Conservation (phyloP, 257 asterid species). For the Solanum bukasovii region DNA sequence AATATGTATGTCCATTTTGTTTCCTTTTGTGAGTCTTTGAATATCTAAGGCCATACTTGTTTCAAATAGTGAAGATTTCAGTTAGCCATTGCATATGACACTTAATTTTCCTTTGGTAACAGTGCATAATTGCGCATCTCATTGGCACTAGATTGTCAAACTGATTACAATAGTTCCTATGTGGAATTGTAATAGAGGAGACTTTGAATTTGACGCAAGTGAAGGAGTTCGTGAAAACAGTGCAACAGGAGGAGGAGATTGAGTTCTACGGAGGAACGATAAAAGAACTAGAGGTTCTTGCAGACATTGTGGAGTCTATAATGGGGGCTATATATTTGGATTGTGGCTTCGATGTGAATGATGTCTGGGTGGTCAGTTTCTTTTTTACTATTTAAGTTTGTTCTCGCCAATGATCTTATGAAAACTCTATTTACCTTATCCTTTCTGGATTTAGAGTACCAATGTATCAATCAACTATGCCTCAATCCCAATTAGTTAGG, state of each 20-base stretch:
- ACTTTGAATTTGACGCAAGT: constrained; percentile 28
- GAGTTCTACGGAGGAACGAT: constrained; percentile 56
- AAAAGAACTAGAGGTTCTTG: constrained; percentile 77
- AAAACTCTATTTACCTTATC: neutral
- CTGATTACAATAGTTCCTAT: neutral
- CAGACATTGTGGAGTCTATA: constrained; percentile 67
- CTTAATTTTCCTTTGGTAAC: neutral
- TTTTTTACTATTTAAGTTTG: neutral
- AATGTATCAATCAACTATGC: neutral
- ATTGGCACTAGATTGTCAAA: neutral
- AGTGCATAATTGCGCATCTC: neutral
- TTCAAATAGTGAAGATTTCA: neutral
- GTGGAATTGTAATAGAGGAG: neutral
- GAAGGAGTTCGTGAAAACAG: constrained; percentile 39
- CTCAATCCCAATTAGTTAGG: neutral
- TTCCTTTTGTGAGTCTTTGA: neutral
- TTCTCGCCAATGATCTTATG: neutral
- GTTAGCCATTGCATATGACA: neutral
- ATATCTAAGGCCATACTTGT: neutral
- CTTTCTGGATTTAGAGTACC: neutral
- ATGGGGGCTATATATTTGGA: constrained; percentile 57
- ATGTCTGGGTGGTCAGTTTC: constrained; percentile 23
- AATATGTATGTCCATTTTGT: neutral
- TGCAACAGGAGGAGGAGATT: constrained; percentile 32
- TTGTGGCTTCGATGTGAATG: constrained; percentile 13